Base-by-base conservation (phyloP, 495 filamentous ascomycete species). In the Choiromyces venosus region DNA sequence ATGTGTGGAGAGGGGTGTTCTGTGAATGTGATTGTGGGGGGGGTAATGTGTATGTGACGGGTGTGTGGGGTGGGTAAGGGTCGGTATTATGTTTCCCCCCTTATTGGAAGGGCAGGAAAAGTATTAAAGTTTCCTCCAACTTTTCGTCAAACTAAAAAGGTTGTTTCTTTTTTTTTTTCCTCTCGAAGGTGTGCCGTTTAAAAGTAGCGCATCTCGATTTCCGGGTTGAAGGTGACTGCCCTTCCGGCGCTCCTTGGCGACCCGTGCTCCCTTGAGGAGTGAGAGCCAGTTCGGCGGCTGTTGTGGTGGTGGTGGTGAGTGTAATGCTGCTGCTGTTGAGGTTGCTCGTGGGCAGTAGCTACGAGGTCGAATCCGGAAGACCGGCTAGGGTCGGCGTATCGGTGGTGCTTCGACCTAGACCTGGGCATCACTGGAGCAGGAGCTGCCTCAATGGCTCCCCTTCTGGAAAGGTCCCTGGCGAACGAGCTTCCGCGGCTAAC, bases 181-280 rank as follows among this genome's bases (percentile, higher is more conserved):
- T 67, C 46, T n/a, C 29, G 67, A 36, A 40, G n/a, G 19, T 65
- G 2, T 42, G 16, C 73, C 65, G 67, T 69, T 73, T 77, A 77
- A 65, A 73, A 76, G 75, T 77, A 77, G 37, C 75, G 74, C n/a
- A 74, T 77, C 75, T 77, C 66, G 42, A 77, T 70, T 16, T 77
- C 74, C 14, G 75, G 75, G 56, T 77, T 77, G 75, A 77, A 77
- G 14, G 75, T 70, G n/a, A 77, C 75, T 18, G 6, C 74, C 52
- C 33, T 35, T 9, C 71, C 56, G 42, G 52, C 76, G 66, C 33
- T 64, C 36, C 74, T 67, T 52, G 69, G 75, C 35, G 68, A 71
- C 6, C 73, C 70, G 39, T 68, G 35, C n/a, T 76, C 66, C 29
- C 76, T 69, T 5, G 65, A 69, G 19, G 56, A 66, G 12, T 52